Conservation (phyloP, 1,139 yeast species). For the Pichia sp. region DNA sequence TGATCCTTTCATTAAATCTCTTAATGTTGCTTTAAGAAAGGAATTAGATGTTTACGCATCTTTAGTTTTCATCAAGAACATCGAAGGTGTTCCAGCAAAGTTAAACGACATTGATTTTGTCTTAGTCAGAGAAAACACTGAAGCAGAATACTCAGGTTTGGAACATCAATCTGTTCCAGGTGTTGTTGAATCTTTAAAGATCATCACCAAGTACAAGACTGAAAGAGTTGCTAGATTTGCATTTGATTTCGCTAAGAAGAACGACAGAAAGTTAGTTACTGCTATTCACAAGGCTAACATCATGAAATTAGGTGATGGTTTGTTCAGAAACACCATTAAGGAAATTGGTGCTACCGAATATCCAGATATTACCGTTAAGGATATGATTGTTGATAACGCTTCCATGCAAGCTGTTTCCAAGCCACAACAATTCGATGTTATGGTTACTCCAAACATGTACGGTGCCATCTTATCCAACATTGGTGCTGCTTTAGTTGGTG, state of each 20-base stretch:
- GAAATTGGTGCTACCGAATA: slow-evolving; percentile 79
- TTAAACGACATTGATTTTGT: slow-evolving; percentile 86
- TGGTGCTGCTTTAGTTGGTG: slow-evolving; percentile 98
- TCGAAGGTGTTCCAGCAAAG: slow-evolving; percentile 91
- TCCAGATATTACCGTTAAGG: slow-evolving; percentile 77
- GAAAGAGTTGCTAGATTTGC: slow-evolving; percentile 98
- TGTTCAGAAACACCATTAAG: slow-evolving; percentile 90
- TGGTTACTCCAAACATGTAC: slow-evolving; percentile 96
- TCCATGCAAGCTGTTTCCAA: slow-evolving; percentile 98
- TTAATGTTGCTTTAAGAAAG: slow-evolving; percentile 94
- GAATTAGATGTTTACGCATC: slow-evolving; percentile 95
- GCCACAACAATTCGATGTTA: slow-evolving; percentile 96
- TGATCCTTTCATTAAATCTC: slow-evolving; percentile 58
- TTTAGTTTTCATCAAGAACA: slow-evolving; percentile 83
- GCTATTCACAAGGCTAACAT: slow-evolving; percentile 99
- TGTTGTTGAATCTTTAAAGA: slow-evolving; percentile 93
- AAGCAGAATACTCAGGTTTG: slow-evolving; percentile 97
- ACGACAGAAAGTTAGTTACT: slow-evolving; percentile 87
- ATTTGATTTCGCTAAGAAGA: slow-evolving; percentile 87
- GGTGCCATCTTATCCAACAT: slow-evolving; percentile 96
- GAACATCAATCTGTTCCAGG: slow-evolving; percentile 98
- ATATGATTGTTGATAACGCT: slow-evolving; percentile 97
- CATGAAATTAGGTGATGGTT: slow-evolving; percentile 98
- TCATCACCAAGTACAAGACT: slow-evolving; percentile 88
- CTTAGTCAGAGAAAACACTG: slow-evolving; percentile 93